These are phyloP conservation scores for Mycena latifolia DNA, from an alignment of 768 basidiomycete genomes.

Conservation along the genomic window DNA sequence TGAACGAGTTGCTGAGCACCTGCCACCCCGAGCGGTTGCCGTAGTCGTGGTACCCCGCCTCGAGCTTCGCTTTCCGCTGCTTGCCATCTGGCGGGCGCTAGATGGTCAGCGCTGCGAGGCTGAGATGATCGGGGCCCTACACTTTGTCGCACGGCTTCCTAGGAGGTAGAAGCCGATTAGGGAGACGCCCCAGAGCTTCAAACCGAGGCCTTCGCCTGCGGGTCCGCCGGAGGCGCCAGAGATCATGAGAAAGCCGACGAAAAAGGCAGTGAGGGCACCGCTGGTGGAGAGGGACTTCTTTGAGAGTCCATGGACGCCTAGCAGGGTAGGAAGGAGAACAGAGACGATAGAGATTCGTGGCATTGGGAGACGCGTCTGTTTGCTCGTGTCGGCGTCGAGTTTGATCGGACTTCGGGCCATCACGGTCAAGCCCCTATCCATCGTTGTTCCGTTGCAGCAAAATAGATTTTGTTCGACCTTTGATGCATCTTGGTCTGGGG, in stretches of 20 bases:
- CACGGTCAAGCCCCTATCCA: too few species aligned
- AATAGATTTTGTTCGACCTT: too few species aligned
- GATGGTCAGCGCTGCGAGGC: background rate
- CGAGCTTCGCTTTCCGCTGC: constrained; percentile 77
- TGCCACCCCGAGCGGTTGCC: constrained; percentile 86
- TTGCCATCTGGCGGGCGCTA: constrained; percentile 68
- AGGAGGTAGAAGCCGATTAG: constrained; percentile 84
- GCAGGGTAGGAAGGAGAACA: constrained; percentile 60
- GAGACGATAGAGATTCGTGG: constrained; percentile 49
- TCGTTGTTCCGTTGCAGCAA: too few species aligned
- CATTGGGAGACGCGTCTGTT: constrained; percentile 2
- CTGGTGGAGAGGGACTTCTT: constrained; percentile 82
- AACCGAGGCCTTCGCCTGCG: constrained; percentile 8
- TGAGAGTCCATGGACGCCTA: constrained; percentile 77
- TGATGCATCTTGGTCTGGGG: too few species aligned
- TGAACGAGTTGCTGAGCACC: constrained; percentile 84
- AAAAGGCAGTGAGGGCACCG: constrained; percentile 82
- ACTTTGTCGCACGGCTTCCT: constrained; percentile 88
- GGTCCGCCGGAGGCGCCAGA: constrained; percentile 68
- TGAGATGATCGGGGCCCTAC: constrained; percentile 50
- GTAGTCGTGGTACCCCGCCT: constrained; percentile 80
- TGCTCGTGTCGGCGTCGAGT: background rate
- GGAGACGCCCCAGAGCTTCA: constrained; percentile 63
- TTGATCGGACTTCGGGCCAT: constrained; percentile 33
- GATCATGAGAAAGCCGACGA: constrained; percentile 81